Evolutionary conservation across 2,329 filamentous ascomycete species (phyloP).

Genomic region (Colletotrichum tofieldiae): DNA sequence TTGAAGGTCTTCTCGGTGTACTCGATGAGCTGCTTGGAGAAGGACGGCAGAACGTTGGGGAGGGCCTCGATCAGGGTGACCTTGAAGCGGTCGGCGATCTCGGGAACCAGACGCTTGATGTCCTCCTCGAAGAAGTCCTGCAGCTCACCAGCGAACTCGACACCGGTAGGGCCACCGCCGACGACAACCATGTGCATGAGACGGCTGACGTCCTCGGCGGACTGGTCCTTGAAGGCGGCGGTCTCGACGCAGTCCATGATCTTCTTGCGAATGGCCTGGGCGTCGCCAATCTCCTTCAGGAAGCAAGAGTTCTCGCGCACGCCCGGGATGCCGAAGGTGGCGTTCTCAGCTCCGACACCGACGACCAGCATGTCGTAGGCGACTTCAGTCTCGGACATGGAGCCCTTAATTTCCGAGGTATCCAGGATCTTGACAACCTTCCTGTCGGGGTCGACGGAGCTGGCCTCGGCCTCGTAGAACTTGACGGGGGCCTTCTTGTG

Average conservation of each 20-base stretch:
- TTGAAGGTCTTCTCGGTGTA: constrained; percentile 99
- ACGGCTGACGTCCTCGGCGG: constrained; percentile 88
- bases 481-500: constrained; percentile 95
- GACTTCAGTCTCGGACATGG: constrained; percentile 86
- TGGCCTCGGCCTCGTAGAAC: constrained; percentile 98
- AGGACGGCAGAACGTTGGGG: constrained; percentile 96
- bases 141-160: constrained; percentile 98
- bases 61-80: constrained; percentile 98
- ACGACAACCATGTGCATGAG: constrained; percentile 98
- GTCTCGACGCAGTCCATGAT: constrained; percentile 99
- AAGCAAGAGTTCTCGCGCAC: constrained; percentile 97
- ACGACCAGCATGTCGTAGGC: constrained; percentile 98
- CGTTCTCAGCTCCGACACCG: constrained; percentile 97
- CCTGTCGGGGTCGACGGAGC: constrained; percentile 93
- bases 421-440: constrained; percentile 92
- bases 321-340: constrained; percentile 97
- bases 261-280: constrained; percentile 95
- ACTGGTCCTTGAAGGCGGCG: constrained; percentile 97
- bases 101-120: constrained; percentile 97
- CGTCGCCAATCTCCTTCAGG: constrained; percentile 97
- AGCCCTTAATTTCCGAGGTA: constrained; percentile 92
- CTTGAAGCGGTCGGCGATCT: constrained; percentile 95
- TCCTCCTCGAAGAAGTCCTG: constrained; percentile 99
- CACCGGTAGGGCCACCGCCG: constrained; percentile 94
- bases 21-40: constrained; percentile 99